These are phyloP conservation scores for Penicillium griseofulvum DNA, from an alignment of 2,329 filamentous ascomycete species.

Conservation along the genomic window DNA sequence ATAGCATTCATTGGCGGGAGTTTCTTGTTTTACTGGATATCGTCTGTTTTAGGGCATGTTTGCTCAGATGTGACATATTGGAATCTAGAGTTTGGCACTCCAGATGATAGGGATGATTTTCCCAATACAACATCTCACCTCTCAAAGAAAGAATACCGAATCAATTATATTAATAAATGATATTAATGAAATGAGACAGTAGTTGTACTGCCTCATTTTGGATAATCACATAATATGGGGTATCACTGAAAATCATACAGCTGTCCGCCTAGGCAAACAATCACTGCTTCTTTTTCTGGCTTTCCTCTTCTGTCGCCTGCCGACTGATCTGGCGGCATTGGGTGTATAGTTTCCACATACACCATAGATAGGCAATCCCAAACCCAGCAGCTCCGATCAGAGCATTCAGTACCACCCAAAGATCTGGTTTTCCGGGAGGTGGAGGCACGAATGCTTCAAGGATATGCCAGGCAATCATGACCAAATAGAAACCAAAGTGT, in stretches of 20 bases:
- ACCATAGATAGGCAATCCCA: constrained; percentile 86
- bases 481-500: constrained; percentile 72
- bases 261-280: constrained; percentile 1
- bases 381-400: constrained; percentile 83
- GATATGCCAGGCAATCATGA: constrained; percentile 79
- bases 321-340: constrained; percentile 30
- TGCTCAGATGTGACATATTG: constrained; percentile 9
- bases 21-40: constrained; percentile 13
- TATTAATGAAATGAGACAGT: constrained; percentile 6
- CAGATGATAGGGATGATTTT: background rate
- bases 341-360: constrained; percentile 62
- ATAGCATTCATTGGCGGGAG: constrained; percentile 24
- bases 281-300: constrained; percentile 38
- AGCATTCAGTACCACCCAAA: constrained; percentile 92
- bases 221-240: constrained; percentile 21
- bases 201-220: constrained; percentile 3
- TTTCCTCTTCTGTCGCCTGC: constrained; percentile 24
- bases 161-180: background rate
- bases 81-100: constrained; percentile 3
- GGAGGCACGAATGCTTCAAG: constrained; percentile 66
- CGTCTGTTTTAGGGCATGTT: constrained; percentile 1
- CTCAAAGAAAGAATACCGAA: background rate
- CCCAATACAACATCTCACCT: constrained; percentile 21
- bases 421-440: constrained; percentile 76
- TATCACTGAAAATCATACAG: constrained; percentile 26